phyloP scores from a whole-genome alignment of 495 filamentous ascomycete species.

The Penicillium subrubescens region DNA sequence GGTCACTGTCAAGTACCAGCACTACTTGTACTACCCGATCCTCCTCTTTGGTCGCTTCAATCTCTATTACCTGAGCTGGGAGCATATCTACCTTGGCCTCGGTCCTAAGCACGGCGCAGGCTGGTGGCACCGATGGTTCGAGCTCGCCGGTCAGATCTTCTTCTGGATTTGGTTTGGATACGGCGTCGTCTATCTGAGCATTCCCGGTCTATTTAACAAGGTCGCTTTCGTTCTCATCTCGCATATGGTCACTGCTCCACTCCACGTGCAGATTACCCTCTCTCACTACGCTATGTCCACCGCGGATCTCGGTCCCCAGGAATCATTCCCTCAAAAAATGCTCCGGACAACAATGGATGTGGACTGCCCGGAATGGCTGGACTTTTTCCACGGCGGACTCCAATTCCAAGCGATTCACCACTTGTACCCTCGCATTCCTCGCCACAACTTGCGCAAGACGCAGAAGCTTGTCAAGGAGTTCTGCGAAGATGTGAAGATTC shows the following conservation, averaged over 20 bases:
- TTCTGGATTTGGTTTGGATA: constrained; percentile 98
- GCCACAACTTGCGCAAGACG: constrained; percentile 84
- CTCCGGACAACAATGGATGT: constrained; percentile 97
- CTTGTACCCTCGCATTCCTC: constrained; percentile 85
- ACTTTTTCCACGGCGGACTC: constrained; percentile 95
- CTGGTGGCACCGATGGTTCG: constrained; percentile 87
- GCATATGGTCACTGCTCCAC: constrained; percentile 81
- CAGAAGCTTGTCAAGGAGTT: constrained; percentile 87
- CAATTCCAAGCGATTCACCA: constrained; percentile 98
- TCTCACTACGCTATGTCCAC: constrained; percentile 98
- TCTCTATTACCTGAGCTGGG: constrained; percentile 81
- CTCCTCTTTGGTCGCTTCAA: constrained; percentile 87
- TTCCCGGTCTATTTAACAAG: constrained; percentile 70
- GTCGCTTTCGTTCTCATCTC: constrained; percentile 80
- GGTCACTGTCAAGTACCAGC: constrained; percentile 71
- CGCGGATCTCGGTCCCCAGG: constrained; percentile 78
- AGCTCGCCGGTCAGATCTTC: constrained; percentile 78
- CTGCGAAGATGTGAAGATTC: constrained; percentile 88
- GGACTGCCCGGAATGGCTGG: constrained; percentile 91
- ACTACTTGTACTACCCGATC: constrained; percentile 85
- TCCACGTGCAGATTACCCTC: constrained; percentile 95
- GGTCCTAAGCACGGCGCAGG: constrained; percentile 81
- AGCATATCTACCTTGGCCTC: constrained; percentile 71
- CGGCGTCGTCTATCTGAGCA: constrained; percentile 73
- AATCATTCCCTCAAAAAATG: constrained; percentile 97